Conservation (phyloP, 2,329 filamentous ascomycete genomes). For the Arthrobotrys iridis region DNA sequence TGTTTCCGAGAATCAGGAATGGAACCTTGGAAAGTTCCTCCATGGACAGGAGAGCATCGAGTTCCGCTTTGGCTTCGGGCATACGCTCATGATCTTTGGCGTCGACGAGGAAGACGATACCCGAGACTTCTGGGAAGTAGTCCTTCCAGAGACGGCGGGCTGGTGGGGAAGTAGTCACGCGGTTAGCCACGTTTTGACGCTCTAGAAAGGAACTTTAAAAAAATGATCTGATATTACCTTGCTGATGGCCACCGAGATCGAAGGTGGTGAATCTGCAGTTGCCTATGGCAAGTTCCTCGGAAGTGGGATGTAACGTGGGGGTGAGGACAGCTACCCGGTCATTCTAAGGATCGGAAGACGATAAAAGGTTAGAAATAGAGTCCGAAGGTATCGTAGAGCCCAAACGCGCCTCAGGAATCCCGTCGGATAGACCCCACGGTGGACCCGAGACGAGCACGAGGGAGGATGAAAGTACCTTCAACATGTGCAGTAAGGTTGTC, state of each 20-base stretch:
- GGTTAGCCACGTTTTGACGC: too few relatives aligned
- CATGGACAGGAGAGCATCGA: conserved; percentile 94
- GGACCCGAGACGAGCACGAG: conserved; percentile 11
- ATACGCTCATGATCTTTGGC: conserved; percentile 97
- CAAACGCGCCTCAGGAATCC: not conserved
- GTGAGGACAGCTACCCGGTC: conserved; percentile 91
- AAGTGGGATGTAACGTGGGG: conserved; percentile 90
- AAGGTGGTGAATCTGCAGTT: conserved; percentile 96
- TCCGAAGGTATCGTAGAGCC: conserved; percentile 35
- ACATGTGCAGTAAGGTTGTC: conserved; percentile 92
- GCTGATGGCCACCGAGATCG: conserved; percentile 91
- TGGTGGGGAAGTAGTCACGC: conserved; percentile 60
- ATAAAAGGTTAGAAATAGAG: conserved; percentile 39
- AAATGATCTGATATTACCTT: conserved; percentile 68
- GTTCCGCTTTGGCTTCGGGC: conserved; percentile 92
- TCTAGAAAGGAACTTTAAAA: too few relatives aligned
- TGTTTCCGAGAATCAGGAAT: conserved; percentile 96
- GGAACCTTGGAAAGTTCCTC: conserved; percentile 96
- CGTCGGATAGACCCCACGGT: conserved; percentile 2
- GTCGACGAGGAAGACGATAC: conserved; percentile 97
- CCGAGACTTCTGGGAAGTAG: conserved; percentile 95
- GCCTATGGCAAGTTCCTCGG: conserved; percentile 90
- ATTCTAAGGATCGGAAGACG: conserved; percentile 69
- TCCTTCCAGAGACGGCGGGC: conserved; percentile 95
- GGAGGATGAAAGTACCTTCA: conserved; percentile 74